A percentile compares a stretch with the other conserved stretches of the same genome.
Conservation (phyloP, 2,329 filamentous ascomycete species). For the Cladophialophora chaetospira region DNA sequence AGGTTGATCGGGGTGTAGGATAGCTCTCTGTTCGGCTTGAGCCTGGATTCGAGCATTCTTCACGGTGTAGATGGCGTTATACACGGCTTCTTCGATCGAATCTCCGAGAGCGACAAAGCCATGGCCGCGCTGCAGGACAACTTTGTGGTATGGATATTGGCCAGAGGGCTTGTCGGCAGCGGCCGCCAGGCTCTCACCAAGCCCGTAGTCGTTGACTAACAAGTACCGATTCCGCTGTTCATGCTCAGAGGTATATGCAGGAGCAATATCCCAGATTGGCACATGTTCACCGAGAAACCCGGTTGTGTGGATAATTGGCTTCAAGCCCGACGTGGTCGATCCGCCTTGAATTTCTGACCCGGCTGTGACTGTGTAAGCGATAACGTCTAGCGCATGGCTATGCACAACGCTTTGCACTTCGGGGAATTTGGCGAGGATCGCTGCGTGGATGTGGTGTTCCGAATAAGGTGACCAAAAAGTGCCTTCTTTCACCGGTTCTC, state of each 20-base stretch:
- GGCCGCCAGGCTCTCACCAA: neutral
- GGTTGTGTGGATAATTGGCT: neutral
- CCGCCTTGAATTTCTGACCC: neutral
- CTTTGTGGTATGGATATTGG: neutral
- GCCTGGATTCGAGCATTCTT: neutral
- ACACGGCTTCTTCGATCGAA: conserved; percentile 1
- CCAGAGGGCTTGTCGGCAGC: neutral
- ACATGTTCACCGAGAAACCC: neutral
- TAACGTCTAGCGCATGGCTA: conserved; percentile 3
- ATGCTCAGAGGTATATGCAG: neutral
- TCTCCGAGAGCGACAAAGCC: neutral
- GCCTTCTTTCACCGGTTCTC: neutral
- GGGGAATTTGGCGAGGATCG: neutral
- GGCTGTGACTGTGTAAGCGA: neutral
- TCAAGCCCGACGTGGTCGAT: neutral
- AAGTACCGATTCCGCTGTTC: neutral
- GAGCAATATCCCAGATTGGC: neutral
- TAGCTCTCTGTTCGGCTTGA: neutral
- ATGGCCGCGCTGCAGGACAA: conserved; percentile 4
- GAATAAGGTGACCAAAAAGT: neutral
- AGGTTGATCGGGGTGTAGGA: neutral
- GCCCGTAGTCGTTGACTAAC: neutral
- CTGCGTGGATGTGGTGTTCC: conserved; percentile 3
- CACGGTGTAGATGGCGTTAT: neutral
- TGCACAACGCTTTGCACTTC: neutral